Conservation (phyloP, 73 alveolate genomes). For the Uronychia binucleata region DNA sequence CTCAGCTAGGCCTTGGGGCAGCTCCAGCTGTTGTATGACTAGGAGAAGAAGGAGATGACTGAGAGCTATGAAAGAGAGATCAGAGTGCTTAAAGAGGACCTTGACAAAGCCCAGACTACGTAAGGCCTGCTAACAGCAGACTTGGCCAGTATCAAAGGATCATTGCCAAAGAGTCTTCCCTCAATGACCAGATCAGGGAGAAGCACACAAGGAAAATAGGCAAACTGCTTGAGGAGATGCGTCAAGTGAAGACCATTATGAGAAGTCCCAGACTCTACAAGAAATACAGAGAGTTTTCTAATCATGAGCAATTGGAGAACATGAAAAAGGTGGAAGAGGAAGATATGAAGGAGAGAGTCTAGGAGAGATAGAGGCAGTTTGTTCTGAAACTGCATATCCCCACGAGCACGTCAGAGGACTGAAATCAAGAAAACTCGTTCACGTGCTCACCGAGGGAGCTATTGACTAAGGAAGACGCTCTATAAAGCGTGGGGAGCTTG, state of each 20-base stretch:
- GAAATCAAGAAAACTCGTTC: no score
- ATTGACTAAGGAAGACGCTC: no score
- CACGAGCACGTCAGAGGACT: no score
- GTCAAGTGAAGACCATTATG: background rate
- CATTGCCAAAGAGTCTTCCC: background rate
- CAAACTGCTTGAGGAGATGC: background rate
- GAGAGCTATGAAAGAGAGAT: background rate
- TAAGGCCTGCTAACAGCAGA: background rate
- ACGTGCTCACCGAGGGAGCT: no score
- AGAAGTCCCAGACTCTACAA: background rate
- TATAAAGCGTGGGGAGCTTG: no score
- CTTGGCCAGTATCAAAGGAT: background rate
- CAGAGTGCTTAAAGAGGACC: background rate
- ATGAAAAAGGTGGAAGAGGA: background rate
- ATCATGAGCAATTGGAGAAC: background rate
- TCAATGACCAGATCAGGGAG: background rate
- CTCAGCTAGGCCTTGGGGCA: background rate
- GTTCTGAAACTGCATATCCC: no score
- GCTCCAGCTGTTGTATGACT: background rate
- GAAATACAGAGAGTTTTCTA: background rate
- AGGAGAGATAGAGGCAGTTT: no score
- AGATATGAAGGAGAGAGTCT: no score
- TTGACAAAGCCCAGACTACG: background rate
- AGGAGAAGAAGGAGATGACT: background rate
- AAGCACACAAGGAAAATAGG: background rate